Evolutionary conservation across 2,329 filamentous ascomycete species (phyloP).

Genomic region (Fonsecaea multimorphosa): DNA sequence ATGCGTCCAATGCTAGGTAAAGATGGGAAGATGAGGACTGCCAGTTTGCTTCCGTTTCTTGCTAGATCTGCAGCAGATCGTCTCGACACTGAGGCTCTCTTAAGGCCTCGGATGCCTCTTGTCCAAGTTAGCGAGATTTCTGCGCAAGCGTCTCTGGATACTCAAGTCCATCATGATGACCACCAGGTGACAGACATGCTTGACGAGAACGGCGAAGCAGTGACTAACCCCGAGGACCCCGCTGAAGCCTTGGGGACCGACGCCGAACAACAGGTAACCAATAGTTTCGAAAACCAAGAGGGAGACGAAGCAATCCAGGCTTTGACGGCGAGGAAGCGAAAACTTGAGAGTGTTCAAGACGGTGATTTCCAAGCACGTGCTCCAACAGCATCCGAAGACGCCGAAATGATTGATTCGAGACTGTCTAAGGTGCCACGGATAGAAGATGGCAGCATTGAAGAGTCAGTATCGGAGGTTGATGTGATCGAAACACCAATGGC

Average conservation of each 20-base stretch:
- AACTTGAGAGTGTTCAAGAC: conserved; percentile 2
- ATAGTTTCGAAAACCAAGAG: background rate
- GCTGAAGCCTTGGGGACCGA: conserved; percentile 50
- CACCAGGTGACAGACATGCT: background rate
- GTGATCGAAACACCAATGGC: background rate
- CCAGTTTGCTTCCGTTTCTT: conserved; percentile 82
- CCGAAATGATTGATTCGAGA: conserved; percentile 4
- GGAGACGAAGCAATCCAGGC: background rate
- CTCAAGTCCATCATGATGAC: background rate
- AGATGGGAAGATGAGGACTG: conserved; percentile 65
- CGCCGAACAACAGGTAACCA: conserved; percentile 33
- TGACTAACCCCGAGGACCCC: conserved; percentile 56
- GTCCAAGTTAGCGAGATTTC: conserved; percentile 37
- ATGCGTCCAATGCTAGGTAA: conserved; percentile 74
- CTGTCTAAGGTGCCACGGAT: conserved; percentile 16
- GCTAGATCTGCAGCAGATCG: conserved; percentile 65
- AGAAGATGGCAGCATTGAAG: conserved; percentile 2
- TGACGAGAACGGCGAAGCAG: conserved; percentile 36
- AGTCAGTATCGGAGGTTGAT: background rate
- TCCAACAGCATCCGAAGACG: background rate
- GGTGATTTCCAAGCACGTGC: background rate
- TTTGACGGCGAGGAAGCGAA: conserved; percentile 15
- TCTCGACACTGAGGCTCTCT: conserved; percentile 69
- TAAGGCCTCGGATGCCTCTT: conserved; percentile 60
- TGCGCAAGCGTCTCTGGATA: background rate